These are phyloP conservation scores for Fusarium tanahbumbuense DNA, from an alignment of 2,329 filamentous ascomycete species.

Conservation along the genomic window DNA sequence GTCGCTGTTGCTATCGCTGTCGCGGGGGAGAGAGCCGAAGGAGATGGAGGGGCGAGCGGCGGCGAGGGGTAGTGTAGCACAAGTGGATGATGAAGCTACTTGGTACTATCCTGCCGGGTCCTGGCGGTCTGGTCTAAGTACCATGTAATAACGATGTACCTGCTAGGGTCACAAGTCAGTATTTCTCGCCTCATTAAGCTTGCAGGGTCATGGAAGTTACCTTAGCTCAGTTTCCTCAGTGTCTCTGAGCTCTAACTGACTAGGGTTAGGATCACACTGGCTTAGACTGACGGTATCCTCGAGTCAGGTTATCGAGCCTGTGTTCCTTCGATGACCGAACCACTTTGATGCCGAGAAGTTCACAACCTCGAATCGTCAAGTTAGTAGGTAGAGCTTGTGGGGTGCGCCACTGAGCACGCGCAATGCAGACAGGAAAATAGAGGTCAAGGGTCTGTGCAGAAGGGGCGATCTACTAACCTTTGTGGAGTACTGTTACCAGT, in stretches of 20 bases:
- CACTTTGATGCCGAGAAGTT: slow-evolving; percentile 15
- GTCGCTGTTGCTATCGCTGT: background rate
- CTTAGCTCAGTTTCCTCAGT: slow-evolving; percentile 16
- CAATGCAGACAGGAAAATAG: slow-evolving; percentile 28
- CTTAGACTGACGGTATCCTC: slow-evolving; percentile 1
- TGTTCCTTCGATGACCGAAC: slow-evolving; percentile 27
- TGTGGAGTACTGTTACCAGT: slow-evolving; percentile 42
- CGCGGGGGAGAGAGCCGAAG: slow-evolving; percentile 15
- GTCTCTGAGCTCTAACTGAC: slow-evolving; percentile 6
- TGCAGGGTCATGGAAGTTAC: slow-evolving; percentile 21
- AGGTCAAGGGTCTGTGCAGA: slow-evolving; percentile 40
- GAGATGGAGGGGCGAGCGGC: slow-evolving; percentile 17
- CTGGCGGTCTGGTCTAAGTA: slow-evolving; percentile 2
- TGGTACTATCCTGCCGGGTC: too few species aligned
- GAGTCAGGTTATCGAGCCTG: slow-evolving; percentile 11
- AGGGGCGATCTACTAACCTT: slow-evolving; percentile 34
- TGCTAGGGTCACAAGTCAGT: slow-evolving; percentile 5
- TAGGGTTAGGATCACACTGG: background rate
- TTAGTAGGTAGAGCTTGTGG: slow-evolving; percentile 24
- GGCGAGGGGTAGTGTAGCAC: slow-evolving; percentile 8
- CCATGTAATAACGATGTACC: background rate
- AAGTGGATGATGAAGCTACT: slow-evolving; percentile 11
- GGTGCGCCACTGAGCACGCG: slow-evolving; percentile 42
- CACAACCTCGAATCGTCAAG: slow-evolving; percentile 2
- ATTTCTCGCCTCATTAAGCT: slow-evolving; percentile 9